Evolutionary conservation across 768 basidiomycete species (phyloP).

Genomic region (Mycena maculata): DNA sequence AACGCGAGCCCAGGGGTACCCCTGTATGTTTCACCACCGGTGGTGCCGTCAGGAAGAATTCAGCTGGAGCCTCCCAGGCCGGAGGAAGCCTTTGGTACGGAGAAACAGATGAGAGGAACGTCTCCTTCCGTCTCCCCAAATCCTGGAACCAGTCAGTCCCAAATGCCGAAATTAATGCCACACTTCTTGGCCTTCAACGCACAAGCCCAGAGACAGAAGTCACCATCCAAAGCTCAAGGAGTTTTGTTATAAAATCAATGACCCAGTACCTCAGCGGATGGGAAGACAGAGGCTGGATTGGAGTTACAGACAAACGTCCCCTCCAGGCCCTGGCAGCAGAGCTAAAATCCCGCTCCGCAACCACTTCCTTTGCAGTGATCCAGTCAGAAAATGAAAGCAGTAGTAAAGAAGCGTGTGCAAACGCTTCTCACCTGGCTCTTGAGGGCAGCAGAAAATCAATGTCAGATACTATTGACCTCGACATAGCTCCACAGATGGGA

Average conservation of each 20-base stretch:
- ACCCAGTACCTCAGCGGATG: background rate
- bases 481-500: background rate
- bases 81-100: background rate
- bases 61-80: background rate
- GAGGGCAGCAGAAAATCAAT: background rate
- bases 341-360: background rate
- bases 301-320: background rate
- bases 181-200: background rate
- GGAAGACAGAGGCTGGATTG: constrained; percentile 1
- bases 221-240: background rate
- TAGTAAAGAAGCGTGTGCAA: background rate
- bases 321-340: background rate
- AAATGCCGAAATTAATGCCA: background rate
- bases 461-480: background rate
- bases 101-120: background rate
- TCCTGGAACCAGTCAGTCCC: background rate
- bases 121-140: background rate
- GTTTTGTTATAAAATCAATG: background rate
- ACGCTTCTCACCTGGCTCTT: background rate
- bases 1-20: background rate
- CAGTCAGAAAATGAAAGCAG: background rate
- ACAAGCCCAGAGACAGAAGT: background rate
- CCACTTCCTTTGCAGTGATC: background rate
- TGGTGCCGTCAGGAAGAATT: too few species aligned
- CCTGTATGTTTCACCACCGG: background rate